Base-by-base conservation (phyloP, 2,329 filamentous ascomycete species). In the Diaporthe vaccinii region DNA sequence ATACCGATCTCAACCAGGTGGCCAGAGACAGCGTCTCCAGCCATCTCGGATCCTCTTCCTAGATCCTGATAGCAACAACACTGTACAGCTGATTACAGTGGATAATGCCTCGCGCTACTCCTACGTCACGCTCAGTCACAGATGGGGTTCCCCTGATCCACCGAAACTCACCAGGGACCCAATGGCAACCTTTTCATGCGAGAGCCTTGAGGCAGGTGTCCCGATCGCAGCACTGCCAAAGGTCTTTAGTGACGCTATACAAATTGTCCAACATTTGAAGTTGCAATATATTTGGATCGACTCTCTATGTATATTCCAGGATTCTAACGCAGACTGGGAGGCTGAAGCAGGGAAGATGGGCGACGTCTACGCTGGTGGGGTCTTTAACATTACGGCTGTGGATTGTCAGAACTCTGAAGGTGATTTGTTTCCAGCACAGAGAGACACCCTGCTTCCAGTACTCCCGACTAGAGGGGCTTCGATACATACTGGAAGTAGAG, bases 101-200 rank as follows among this genome's bases (percentile, higher is more conserved):
- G 15, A 8, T 6, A 46, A 65, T 14, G 28, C 44, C 28, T 14
- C 4, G 1, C 3, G 44, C 4, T 59, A 58, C 4, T 31, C 53
- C 17, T 71, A 71, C 9, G 68, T 59, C 17, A 71, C 53, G 9
- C 68, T 71, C 51, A 71, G 68, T 41, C 68, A 71, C 53, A 59
- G 68, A 31, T 71, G 68, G 68, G 68, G 68, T 4, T 14, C 2
- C 31, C 68, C 68, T 3, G 53, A 59, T 3, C 68, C 68, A 15
- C 68, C 68, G 3, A 71, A 59, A 55, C 53, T 71, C 8, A 71
- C 53, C 39, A 49, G 44, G 25, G 51, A 55, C 3, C 51, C 25
- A 15, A 14, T 17, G 1, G 51, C 51, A 28, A 55, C 51, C 5
- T 55, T 55, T 49, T 67, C 36, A 44, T 10, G 31, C 39, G 3